phyloP scores from a whole-genome alignment of 176 grass and related monocot genomes.

The Zoysia pacifica region DNA sequence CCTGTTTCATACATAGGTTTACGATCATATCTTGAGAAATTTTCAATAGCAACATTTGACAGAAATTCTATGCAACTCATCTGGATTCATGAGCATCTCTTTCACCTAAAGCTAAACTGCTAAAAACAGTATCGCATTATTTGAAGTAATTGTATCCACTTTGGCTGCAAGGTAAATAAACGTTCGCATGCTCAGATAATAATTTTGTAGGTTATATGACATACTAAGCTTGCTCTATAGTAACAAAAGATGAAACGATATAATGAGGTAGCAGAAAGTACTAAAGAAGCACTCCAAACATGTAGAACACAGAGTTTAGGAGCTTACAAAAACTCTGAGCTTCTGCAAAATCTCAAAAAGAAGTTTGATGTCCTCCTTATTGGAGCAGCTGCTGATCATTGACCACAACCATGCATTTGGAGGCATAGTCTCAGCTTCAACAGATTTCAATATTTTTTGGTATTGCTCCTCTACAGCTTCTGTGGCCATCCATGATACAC shows the following conservation, averaged over 20 bases:
- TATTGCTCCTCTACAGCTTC: slow-evolving; percentile 79
- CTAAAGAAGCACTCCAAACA: not conserved
- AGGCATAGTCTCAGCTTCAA: slow-evolving; percentile 86
- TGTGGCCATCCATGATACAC: slow-evolving; percentile 31
- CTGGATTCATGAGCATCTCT: too few relatives aligned
- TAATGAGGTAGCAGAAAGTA: not conserved
- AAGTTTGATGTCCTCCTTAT: slow-evolving; percentile 83
- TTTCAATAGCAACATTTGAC: slow-evolving; percentile 10
- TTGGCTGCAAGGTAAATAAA: not conserved
- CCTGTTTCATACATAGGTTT: not conserved
- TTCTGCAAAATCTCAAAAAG: slow-evolving; percentile 84
- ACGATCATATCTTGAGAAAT: not conserved
- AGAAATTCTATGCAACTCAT: not conserved
- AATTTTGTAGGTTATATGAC: not conserved
- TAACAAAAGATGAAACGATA: slow-evolving; percentile 5
- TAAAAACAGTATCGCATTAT: not conserved
- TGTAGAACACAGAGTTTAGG: not conserved
- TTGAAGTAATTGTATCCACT: not conserved
- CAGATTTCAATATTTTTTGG: slow-evolving; percentile 86
- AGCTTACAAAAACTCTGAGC: slow-evolving; percentile 87
- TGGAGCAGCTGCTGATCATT: slow-evolving; percentile 75
- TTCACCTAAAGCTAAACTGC: not conserved
- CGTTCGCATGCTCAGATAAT: not conserved
- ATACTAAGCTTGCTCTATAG: slow-evolving; percentile 1
- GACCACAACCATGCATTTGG: slow-evolving; percentile 97